These are phyloP conservation scores for Penicillium oxalicum DNA, from an alignment of 2,329 filamentous ascomycete species.

Conservation along the genomic window DNA sequence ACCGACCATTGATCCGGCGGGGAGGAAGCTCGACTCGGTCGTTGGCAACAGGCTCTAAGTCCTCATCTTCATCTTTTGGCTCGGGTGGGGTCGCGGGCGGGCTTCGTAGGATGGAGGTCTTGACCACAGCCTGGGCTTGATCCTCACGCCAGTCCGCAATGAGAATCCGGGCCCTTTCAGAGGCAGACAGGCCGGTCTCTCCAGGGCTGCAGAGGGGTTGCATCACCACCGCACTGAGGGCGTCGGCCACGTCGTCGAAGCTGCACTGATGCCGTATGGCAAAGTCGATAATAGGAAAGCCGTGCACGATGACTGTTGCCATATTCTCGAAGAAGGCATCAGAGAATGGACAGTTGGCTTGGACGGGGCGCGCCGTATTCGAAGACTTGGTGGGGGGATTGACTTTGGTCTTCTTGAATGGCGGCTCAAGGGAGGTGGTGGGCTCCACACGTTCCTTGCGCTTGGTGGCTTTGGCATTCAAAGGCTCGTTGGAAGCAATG, in stretches of 20 bases:
- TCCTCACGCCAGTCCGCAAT: constrained; percentile 5
- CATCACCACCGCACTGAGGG: constrained; percentile 17
- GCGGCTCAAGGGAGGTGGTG: background rate
- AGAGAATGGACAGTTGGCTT: constrained; percentile 5
- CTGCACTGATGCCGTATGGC: constrained; percentile 19
- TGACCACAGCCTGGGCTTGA: background rate
- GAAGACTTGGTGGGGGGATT: background rate
- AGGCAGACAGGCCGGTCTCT: constrained; percentile 1
- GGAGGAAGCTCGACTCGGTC: too few relatives aligned
- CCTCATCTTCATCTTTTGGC: too few relatives aligned
- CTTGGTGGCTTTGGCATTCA: background rate
- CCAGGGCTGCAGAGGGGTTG: constrained; percentile 11
- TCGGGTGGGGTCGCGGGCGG: background rate
- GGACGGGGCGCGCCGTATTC: background rate
- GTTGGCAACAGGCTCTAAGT: too few relatives aligned
- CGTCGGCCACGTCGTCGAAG: constrained; percentile 14
- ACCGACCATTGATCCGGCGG: background rate
- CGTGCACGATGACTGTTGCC: constrained; percentile 9
- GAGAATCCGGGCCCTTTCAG: constrained; percentile 1
- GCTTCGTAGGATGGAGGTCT: background rate
- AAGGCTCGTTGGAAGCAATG: background rate
- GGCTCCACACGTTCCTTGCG: background rate
- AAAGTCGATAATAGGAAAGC: constrained; percentile 23
- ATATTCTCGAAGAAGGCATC: constrained; percentile 22
- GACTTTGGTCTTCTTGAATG: background rate